Evolutionary conservation across 1,139 yeast genomes (phyloP), one percentile per base, ranked within the genome.

Genomic region (Meyerozyma athensensis): DNA sequence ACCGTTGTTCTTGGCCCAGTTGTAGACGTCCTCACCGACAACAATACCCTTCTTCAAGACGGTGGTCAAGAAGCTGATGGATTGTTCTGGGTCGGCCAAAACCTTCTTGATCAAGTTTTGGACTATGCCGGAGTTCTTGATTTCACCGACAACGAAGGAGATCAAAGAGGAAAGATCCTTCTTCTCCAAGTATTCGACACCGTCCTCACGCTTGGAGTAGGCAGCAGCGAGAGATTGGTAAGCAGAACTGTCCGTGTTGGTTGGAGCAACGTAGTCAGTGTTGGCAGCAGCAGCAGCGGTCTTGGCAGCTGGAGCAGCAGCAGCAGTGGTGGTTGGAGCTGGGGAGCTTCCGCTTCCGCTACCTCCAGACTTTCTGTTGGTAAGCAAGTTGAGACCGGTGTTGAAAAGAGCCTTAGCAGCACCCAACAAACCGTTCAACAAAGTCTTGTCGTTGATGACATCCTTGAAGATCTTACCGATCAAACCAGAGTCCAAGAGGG

Each of bases 401-500:
- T 54, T 43, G 54, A 69, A 58, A 30, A 64, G 40, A 26, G 65
- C 53, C 52, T 63, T 61, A 39, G 64, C 69, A 39, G 63, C 63
- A 39, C 49, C 55, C 41, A 66, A 53, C 36, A 69, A 55, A 30
- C 72, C 67, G 36, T 49, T 38, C 50, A 60, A 61, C 52, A 69
- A 67, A 31, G 54, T 56, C 33, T 54, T 14, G 51, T 66, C 70
- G 50, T 65, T 59, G 37, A 61, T 45, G 37, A 69, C 46, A 40
- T 51, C 56, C 44, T 47, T 52, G 56, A 67, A 66, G 39, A 68
- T 48, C 35, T 57, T 57, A 39, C 58, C 58, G 39, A 70, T 43
- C 46, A 68, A 61, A 44, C 74, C 74, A 34, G 75, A 68, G 51
- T 67, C 55, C 66, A 64, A 68, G 44, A 70, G 48, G 42, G 73